A percentile compares a stretch with the other conserved stretches of the same genome.
These are phyloP conservation scores for Tuber brumale DNA, from an alignment of 495 filamentous ascomycete genomes.

Conservation along the genomic window DNA sequence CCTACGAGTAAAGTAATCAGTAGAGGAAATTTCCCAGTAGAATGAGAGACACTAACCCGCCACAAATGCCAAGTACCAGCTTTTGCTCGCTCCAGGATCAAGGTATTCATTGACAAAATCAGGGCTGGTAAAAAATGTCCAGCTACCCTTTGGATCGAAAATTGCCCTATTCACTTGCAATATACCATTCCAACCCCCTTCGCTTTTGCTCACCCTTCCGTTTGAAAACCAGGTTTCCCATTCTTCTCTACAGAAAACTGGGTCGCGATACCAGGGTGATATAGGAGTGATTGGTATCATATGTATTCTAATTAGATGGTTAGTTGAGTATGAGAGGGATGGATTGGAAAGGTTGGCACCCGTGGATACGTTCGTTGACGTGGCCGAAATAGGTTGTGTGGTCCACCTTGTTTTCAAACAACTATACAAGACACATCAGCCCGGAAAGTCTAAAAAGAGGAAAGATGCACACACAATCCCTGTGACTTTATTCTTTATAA, in stretches of 20 bases:
- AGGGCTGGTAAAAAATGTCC: slow-evolving; percentile 62
- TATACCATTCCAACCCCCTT: slow-evolving; percentile 74
- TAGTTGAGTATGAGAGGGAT: neutral
- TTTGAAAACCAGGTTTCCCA: slow-evolving; percentile 72
- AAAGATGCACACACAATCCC: slow-evolving; percentile 54
- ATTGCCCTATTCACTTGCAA: slow-evolving; percentile 76
- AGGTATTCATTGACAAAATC: slow-evolving; percentile 66
- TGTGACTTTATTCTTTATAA: slow-evolving; percentile 76
- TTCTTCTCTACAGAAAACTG: slow-evolving; percentile 72
- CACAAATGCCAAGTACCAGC: slow-evolving; percentile 81
- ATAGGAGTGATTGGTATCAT: slow-evolving; percentile 84
- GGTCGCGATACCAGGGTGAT: slow-evolving; percentile 59
- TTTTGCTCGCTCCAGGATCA: slow-evolving; percentile 77
- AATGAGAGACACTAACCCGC: slow-evolving; percentile 41
- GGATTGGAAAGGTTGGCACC: slow-evolving; percentile 32
- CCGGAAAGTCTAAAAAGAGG: no score
- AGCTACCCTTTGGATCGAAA: slow-evolving; percentile 63
- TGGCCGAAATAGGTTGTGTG: slow-evolving; percentile 89
- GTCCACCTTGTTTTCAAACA: slow-evolving; percentile 96
- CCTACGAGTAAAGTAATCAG: neutral
- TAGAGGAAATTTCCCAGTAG: neutral
- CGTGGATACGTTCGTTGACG: slow-evolving; percentile 78
- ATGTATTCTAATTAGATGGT: slow-evolving; percentile 55
- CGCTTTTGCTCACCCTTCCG: slow-evolving; percentile 54
- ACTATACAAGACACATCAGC: slow-evolving; percentile 25